phyloP scores from a whole-genome alignment of 345 rosid genomes.

The Sonneratia alba region DNA sequence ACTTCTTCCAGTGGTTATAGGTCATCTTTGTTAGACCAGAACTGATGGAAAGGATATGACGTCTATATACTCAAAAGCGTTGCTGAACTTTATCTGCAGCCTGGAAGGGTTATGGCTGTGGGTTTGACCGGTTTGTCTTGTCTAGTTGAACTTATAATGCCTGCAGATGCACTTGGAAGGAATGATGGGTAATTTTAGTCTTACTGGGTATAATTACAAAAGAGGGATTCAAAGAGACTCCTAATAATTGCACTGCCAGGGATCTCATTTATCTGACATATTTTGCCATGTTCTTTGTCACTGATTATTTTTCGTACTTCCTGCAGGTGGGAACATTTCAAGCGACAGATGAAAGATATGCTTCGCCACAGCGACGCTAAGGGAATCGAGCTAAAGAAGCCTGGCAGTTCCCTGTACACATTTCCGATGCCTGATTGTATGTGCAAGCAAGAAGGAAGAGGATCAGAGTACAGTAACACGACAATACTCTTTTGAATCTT shows the following conservation, averaged over 20 bases:
- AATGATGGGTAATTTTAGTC: not conserved
- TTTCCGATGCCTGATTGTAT: constrained; percentile 96
- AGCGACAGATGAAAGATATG: constrained; percentile 71
- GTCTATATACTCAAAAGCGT: not conserved
- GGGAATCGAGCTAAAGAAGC: constrained; percentile 60
- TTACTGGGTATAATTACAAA: not conserved
- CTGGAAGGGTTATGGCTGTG: not conserved
- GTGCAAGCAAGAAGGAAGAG: constrained; percentile 49
- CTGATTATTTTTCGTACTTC: not conserved
- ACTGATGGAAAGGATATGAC: not conserved
- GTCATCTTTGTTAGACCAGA: not conserved
- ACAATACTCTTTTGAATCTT: constrained; percentile 6
- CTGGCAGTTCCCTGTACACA: constrained; percentile 66
- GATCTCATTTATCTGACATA: not conserved
- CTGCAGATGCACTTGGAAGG: not conserved
- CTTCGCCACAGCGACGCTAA: constrained; percentile 62
- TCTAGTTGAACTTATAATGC: not conserved
- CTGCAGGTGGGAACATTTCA: constrained; percentile 76
- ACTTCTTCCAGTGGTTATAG: not conserved
- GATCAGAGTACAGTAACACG: constrained; percentile 11
- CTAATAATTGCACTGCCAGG: not conserved
- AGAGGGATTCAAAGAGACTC: not conserved
- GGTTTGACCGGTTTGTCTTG: not conserved
- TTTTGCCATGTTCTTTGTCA: not conserved
- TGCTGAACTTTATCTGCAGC: not conserved